Percentiles rank a stretch among this genome's conserved stretches.
Conservation (phyloP, 345 rosid genomes). For the Gossypium sturtianum region DNA sequence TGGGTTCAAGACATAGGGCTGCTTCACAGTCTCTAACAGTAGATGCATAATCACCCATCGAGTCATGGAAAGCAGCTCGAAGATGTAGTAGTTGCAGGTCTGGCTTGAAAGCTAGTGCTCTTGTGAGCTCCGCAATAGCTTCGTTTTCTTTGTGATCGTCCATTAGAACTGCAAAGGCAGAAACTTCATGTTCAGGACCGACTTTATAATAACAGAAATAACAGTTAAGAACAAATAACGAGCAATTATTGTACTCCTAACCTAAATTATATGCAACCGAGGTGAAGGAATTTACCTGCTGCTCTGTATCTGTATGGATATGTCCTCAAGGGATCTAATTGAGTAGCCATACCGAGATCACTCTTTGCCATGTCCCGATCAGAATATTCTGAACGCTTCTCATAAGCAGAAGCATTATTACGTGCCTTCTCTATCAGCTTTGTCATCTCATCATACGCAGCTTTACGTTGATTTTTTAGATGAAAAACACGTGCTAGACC, state of each 20-base stretch:
- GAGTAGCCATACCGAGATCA: conserved; percentile 75
- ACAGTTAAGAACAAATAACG: not conserved
- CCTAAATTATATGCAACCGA: not conserved
- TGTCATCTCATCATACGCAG: conserved; percentile 96
- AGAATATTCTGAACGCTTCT: conserved; percentile 96
- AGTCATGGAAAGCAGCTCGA: conserved; percentile 87
- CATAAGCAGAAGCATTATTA: conserved; percentile 87
- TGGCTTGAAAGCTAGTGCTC: conserved; percentile 78
- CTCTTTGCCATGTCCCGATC: conserved; percentile 87
- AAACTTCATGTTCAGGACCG: not conserved
- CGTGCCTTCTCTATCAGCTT: conserved; percentile 83
- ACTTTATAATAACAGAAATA: not conserved
- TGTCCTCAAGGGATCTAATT: conserved; percentile 84
- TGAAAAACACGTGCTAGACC: conserved; percentile 92
- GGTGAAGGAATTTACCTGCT: conserved; percentile 44
- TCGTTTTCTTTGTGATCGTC: conserved; percentile 90
- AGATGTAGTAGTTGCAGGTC: conserved; percentile 91
- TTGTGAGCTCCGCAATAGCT: conserved; percentile 81
- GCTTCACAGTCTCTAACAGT: conserved; percentile 88
- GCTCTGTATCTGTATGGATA: conserved; percentile 97
- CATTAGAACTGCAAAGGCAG: conserved; percentile 69
- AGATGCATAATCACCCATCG: conserved; percentile 52
- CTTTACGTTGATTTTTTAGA: conserved; percentile 74
- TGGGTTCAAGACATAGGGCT: conserved; percentile 82
- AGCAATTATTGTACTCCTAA: not conserved